These are phyloP conservation scores for Saraca asoca DNA, from an alignment of 331 rosid genomes.

Conservation along the genomic window DNA sequence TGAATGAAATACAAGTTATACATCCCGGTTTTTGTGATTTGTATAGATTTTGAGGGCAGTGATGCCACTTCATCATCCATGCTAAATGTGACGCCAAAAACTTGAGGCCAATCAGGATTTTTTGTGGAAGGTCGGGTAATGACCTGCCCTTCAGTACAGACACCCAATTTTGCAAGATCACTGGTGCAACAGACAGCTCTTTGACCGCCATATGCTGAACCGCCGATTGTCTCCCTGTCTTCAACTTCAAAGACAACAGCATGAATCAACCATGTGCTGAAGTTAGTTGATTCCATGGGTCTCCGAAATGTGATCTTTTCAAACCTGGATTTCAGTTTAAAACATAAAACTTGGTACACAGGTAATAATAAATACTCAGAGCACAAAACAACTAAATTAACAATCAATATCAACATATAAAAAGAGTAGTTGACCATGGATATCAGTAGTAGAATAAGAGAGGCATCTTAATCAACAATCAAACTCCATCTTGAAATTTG, in stretches of 20 bases:
- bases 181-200: conserved; percentile 94
- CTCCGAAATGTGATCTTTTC: conserved; percentile 76
- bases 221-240: conserved; percentile 90
- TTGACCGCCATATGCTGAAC: conserved; percentile 98
- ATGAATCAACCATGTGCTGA: conserved; percentile 70
- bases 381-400: neutral
- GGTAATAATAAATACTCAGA: neutral
- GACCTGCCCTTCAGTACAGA: conserved; percentile 80
- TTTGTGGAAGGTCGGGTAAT: conserved; percentile 67
- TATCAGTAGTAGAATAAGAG: no score
- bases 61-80: conserved; percentile 52
- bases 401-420: conserved; percentile 1
- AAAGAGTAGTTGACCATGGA: neutral
- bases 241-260: conserved; percentile 95
- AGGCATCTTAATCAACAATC: neutral
- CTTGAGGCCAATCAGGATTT: conserved; percentile 85
- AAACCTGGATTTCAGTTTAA: conserved; percentile 62
- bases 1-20: conserved; percentile 95
- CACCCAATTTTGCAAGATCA: conserved; percentile 91
- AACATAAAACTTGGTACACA: conserved; percentile 30
- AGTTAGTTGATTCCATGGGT: conserved; percentile 62
- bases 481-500: conserved; percentile 3
- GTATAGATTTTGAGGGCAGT: conserved; percentile 61
- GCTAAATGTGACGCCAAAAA: conserved; percentile 62
- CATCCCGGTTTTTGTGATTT: conserved; percentile 83